Percentiles rank a stretch among this genome's conserved stretches.
phyloP scores from a whole-genome alignment of 768 basidiomycete species.

The Pleurotus salmoneostramineus region DNA sequence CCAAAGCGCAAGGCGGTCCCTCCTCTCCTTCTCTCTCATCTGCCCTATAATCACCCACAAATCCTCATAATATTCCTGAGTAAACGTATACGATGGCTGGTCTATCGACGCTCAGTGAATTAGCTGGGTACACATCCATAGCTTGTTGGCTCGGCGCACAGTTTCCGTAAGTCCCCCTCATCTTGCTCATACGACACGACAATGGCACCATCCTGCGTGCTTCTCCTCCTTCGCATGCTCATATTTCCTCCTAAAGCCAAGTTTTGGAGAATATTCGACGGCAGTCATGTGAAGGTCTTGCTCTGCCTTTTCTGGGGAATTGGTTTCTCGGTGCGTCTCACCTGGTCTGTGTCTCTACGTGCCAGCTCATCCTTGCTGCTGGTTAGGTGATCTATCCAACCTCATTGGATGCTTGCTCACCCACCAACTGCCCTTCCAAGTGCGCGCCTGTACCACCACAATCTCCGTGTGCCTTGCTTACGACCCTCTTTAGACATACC shows the following conservation, averaged over 20 bases:
- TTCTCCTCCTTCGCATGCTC: background rate
- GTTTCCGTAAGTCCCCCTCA: conserved; percentile 60
- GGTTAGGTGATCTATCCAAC: conserved; percentile 86
- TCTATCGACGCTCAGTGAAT: conserved; percentile 44
- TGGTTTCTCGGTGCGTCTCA: conserved; percentile 79
- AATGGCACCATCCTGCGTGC: background rate
- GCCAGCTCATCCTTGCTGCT: conserved; percentile 1
- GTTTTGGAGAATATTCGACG: conserved; percentile 71
- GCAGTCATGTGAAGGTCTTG: conserved; percentile 85
- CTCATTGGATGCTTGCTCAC: conserved; percentile 90
- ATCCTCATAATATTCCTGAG: background rate
- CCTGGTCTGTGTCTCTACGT: background rate
- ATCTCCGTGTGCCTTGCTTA: conserved; percentile 2
- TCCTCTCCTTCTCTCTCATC: no score
- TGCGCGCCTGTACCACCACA: conserved; percentile 27
- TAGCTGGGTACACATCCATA: conserved; percentile 71
- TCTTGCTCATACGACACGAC: background rate
- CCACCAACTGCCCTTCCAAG: conserved; percentile 93
- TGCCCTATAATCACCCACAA: background rate
- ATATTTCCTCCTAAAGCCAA: conserved; percentile 49
- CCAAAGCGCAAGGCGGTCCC: background rate
- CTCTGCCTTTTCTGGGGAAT: conserved; percentile 88
- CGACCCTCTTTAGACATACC: conserved; percentile 59
- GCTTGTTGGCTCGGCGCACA: conserved; percentile 83
- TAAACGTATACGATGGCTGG: conserved; percentile 3